phyloP scores from a whole-genome alignment of 768 basidiomycete species.

The Panaeolus papilionaceus region DNA sequence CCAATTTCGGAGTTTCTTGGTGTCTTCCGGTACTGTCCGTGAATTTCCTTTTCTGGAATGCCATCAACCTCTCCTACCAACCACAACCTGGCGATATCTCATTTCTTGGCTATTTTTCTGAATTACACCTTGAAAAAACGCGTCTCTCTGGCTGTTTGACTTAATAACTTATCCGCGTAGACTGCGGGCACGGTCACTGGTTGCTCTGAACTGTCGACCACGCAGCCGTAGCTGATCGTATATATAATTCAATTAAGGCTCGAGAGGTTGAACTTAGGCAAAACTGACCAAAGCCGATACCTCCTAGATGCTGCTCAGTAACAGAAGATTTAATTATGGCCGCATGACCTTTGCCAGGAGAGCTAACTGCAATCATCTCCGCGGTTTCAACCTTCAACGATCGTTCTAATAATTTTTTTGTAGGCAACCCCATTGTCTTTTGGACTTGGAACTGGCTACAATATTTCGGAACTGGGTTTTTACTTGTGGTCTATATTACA shows the following conservation, averaged over 20 bases:
- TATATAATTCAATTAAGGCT: slow-evolving; percentile 11
- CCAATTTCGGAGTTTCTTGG: slow-evolving; percentile 34
- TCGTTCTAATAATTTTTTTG: not conserved
- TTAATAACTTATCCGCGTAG: not conserved
- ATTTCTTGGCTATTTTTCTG: slow-evolving; percentile 14
- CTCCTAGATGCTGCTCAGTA: not conserved
- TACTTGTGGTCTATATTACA: not conserved
- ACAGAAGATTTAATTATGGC: not conserved
- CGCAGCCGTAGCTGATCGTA: slow-evolving; percentile 11
- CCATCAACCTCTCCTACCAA: slow-evolving; percentile 5
- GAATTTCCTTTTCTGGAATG: slow-evolving; percentile 22
- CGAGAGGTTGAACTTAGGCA: slow-evolving; percentile 4
- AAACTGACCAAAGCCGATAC: slow-evolving; percentile 2
- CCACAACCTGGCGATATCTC: slow-evolving; percentile 11
- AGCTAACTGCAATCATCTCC: not conserved
- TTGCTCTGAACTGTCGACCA: slow-evolving; percentile 1
- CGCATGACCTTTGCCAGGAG: slow-evolving; percentile 2
- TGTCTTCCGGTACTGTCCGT: slow-evolving; percentile 35
- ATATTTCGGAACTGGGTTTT: not conserved
- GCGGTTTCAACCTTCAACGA: not conserved
- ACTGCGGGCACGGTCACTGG: not conserved
- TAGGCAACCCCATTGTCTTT: not conserved
- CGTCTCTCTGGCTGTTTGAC: slow-evolving; percentile 1
- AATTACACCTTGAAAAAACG: slow-evolving; percentile 11
- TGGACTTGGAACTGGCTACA: not conserved